A percentile compares a stretch with the other conserved stretches of the same genome.
Evolutionary conservation across 257 asterid species (phyloP).

Genomic region (Solanum appendiculatum): DNA sequence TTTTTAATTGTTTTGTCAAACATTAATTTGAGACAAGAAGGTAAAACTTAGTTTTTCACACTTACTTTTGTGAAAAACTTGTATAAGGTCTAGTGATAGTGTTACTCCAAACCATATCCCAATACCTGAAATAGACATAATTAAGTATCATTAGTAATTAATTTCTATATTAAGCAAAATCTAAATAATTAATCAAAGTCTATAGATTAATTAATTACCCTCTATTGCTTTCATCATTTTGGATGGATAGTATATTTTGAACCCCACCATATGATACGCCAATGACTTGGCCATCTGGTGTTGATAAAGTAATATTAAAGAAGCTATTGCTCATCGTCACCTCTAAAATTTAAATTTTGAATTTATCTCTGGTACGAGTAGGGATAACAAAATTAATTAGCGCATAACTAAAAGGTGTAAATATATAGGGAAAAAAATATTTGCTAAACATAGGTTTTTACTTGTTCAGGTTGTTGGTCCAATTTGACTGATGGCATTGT

Average conservation of each 20-base stretch:
- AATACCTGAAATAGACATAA: constrained; percentile 24
- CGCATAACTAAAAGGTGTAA: neutral
- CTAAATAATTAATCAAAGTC: neutral
- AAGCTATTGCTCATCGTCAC: constrained; percentile 37
- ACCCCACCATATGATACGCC: constrained; percentile 37
- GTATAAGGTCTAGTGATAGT: constrained; percentile 6
- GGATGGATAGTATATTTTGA: constrained; percentile 26
- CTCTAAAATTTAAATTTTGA: constrained; percentile 1
- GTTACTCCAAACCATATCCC: constrained; percentile 37
- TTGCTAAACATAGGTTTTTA: neutral
- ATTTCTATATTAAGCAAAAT: neutral
- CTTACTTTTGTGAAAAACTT: constrained; percentile 18
- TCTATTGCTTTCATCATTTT: constrained; percentile 18
- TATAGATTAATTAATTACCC: constrained; percentile 22
- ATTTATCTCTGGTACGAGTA: neutral
- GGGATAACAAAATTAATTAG: neutral
- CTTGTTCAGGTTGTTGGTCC: neutral
- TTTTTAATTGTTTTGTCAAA: neutral
- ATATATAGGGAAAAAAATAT: neutral
- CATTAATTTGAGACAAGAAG: neutral
- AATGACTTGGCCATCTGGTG: constrained; percentile 29
- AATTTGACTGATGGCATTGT: neutral
- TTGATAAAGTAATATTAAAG: constrained; percentile 22
- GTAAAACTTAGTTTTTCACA: too few species aligned
- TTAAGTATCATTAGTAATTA: neutral